Evolutionary conservation across 306 rosid genomes (phyloP).

Genomic region (Acacia acuminata): DNA sequence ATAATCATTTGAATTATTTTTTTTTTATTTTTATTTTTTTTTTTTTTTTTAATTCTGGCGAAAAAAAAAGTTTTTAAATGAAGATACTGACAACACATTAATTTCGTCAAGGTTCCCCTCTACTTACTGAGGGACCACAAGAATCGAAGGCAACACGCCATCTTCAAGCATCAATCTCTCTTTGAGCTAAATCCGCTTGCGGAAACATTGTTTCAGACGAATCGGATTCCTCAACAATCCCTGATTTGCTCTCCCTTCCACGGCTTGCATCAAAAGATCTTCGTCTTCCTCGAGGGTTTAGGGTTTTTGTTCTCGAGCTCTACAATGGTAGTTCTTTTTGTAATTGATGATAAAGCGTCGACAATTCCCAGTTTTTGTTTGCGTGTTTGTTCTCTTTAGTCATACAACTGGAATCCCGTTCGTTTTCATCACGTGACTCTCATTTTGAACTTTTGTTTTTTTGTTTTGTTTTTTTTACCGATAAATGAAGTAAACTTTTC

Average conservation of each 20-base stretch:
- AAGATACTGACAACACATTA: background rate
- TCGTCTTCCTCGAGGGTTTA: background rate
- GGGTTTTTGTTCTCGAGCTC: conserved; percentile 9
- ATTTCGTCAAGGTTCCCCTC: background rate
- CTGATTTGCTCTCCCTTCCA: background rate
- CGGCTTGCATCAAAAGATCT: background rate
- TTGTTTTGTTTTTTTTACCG: background rate
- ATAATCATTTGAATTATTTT: too few relatives aligned
- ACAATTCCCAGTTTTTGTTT: background rate
- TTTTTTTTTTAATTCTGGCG: too few relatives aligned
- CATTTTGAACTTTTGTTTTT: background rate
- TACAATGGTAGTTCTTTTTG: background rate
- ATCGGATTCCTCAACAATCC: background rate
- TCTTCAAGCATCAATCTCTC: background rate
- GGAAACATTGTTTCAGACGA: background rate
- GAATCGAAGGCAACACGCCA: background rate
- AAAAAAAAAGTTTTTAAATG: too few relatives aligned
- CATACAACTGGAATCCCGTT: background rate
- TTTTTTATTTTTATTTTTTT: too few relatives aligned
- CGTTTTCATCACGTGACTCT: background rate
- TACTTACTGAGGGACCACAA: background rate
- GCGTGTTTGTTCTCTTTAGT: background rate
- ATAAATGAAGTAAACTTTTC: background rate
- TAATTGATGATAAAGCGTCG: background rate
- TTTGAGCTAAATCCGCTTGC: background rate